These are phyloP conservation scores for Chenopodium album DNA, from an alignment of 148 eudicot species.

Conservation along the genomic window DNA sequence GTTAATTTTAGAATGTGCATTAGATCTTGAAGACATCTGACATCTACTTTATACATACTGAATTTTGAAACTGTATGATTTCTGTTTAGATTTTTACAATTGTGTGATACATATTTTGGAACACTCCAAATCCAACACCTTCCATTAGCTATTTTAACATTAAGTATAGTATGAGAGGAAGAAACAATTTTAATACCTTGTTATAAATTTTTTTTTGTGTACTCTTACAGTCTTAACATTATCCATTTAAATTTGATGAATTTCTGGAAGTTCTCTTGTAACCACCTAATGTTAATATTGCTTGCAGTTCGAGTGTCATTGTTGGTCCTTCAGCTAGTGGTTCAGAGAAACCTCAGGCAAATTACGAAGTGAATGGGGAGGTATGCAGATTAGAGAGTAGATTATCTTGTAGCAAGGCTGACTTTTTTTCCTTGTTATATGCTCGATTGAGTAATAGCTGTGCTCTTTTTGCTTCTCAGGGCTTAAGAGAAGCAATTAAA, in stretches of 20 bases:
- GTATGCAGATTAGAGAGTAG: slow-evolving; percentile 30
- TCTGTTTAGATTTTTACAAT: background rate
- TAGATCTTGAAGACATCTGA: background rate
- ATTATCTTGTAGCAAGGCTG: background rate
- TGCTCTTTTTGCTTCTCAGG: slow-evolving; percentile 38
- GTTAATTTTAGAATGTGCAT: slow-evolving; percentile 2
- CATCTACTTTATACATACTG: slow-evolving; percentile 2
- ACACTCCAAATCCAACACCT: background rate
- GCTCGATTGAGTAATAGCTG: background rate
- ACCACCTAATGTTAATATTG: slow-evolving; percentile 15
- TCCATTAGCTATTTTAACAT: background rate
- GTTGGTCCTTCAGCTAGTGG: slow-evolving; percentile 46
- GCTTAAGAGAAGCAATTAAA: slow-evolving; percentile 81
- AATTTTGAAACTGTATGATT: background rate
- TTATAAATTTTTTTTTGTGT: background rate
- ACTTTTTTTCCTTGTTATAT: background rate
- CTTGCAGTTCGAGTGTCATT: slow-evolving; percentile 41
- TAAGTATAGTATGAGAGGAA: background rate
- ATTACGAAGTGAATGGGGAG: slow-evolving; percentile 82
- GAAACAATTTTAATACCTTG: background rate
- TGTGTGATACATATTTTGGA: background rate
- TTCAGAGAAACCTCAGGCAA: slow-evolving; percentile 37
- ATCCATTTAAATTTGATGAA: background rate
- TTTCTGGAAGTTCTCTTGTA: background rate
- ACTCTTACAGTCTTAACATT: background rate